phyloP scores from a whole-genome alignment of 768 basidiomycete species.

The Pleurotus pulmonarius region DNA sequence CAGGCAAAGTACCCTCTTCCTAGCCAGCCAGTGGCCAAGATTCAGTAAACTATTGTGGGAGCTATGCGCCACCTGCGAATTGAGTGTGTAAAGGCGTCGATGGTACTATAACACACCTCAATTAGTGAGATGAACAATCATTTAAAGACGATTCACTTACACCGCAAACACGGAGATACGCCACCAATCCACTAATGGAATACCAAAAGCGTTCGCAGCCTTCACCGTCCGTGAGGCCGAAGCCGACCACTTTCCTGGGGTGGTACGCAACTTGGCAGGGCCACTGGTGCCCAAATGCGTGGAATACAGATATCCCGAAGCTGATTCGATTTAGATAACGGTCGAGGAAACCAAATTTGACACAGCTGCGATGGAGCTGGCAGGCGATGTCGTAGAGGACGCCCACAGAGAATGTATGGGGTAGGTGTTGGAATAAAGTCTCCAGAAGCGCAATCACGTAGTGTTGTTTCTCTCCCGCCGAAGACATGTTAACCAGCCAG shows the following conservation, averaged over 20 bases:
- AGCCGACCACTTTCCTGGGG: conserved; percentile 26
- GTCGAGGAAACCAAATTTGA: conserved; percentile 21
- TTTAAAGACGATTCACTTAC: conserved; percentile 15
- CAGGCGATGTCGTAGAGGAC: conserved; percentile 35
- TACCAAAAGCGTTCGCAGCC: conserved; percentile 32
- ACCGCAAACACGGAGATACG: conserved; percentile 20
- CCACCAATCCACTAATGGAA: conserved; percentile 20
- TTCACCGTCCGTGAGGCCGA: conserved; percentile 25
- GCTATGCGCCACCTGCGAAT: conserved; percentile 19
- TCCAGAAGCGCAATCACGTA: conserved; percentile 28
- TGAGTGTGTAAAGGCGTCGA: conserved; percentile 21
- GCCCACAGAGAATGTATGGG: conserved; percentile 17
- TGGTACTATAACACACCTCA: conserved; percentile 20
- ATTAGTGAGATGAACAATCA: not conserved
- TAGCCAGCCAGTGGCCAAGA: conserved; percentile 13
- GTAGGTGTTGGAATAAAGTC: conserved; percentile 28
- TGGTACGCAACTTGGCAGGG: conserved; percentile 32
- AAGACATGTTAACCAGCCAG: conserved; percentile 32
- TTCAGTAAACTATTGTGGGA: conserved; percentile 8
- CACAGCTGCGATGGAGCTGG: conserved; percentile 22
- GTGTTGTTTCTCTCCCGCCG: conserved; percentile 29
- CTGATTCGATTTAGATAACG: conserved; percentile 17
- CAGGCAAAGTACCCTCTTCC: not conserved
- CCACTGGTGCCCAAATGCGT: conserved; percentile 39
- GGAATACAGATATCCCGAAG: conserved; percentile 32